phyloP scores from a whole-genome alignment of 1,139 yeast species.

The Lodderomyces metapsilosis region DNA sequence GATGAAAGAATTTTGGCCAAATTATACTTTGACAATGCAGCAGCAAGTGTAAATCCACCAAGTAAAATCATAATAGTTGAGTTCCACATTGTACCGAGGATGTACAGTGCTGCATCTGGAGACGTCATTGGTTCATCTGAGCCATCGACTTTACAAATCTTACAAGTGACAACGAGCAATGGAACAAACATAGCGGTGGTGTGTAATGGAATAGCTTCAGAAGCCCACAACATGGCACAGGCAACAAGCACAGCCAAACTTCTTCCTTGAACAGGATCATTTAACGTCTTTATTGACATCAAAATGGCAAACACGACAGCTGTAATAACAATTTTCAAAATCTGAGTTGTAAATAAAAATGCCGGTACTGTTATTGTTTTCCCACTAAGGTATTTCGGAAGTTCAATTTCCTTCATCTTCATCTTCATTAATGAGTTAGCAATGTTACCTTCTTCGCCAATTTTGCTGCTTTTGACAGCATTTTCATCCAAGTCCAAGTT shows the following conservation, averaged over 20 bases:
- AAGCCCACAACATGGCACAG: constrained; percentile 87
- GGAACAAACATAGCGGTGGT: constrained; percentile 84
- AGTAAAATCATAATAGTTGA: constrained; percentile 83
- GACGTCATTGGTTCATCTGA: constrained; percentile 58
- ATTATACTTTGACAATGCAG: constrained; percentile 86
- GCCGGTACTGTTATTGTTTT: constrained; percentile 25
- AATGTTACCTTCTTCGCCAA: constrained; percentile 32
- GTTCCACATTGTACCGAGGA: constrained; percentile 89
- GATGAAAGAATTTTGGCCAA: constrained; percentile 86
- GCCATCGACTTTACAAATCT: constrained; percentile 60
- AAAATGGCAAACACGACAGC: constrained; percentile 45
- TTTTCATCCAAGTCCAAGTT: constrained; percentile 31
- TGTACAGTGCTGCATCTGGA: constrained; percentile 68
- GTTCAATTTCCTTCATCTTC: constrained; percentile 21
- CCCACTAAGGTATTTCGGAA: constrained; percentile 19
- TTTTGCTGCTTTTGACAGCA: constrained; percentile 25
- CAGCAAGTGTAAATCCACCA: constrained; percentile 94
- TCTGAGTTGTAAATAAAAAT: constrained; percentile 32
- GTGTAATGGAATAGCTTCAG: constrained; percentile 87
- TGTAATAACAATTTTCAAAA: constrained; percentile 47
- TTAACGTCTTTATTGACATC: constrained; percentile 57
- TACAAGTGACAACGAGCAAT: constrained; percentile 67
- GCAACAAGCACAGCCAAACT: constrained; percentile 81
- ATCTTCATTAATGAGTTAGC: constrained; percentile 24
- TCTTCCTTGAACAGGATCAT: constrained; percentile 65